Evolutionary conservation across 768 basidiomycete genomes (phyloP), one percentile per base, ranked within the genome.

Genomic region (Cyclocybe aegerita): DNA sequence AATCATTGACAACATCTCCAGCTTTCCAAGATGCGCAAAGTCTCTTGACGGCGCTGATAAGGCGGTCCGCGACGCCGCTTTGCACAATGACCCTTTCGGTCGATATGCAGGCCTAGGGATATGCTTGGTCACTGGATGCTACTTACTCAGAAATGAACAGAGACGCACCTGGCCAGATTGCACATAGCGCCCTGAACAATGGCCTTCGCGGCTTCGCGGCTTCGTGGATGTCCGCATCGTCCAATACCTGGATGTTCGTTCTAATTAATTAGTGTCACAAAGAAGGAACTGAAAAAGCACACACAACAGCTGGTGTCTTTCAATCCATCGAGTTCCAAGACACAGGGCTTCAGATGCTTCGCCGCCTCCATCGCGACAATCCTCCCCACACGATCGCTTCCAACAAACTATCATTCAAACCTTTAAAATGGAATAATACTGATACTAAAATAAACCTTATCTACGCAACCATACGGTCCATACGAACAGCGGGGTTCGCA

Each of bases 21-120:
- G 73, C 75, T 35, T 67, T 75, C 32, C 80, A 54, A 6, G 56
- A 45, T 42, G 51, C 56, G 39, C 60, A 64, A 3, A 76, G 62
- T 2, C 54, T 46, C 32, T 63, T 63, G 12, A 83, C 60, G 7
- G 68, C 56, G 4, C 59, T 46, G 9, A 74, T 60, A 9, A 82
- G 68, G 1, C 49, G 48, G 0, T 70, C 63, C 8, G 75, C 69
- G 10, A 73, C 64, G 7, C 61, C 66, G 12, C 71, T 64, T 53
- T 80, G 78, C 29, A 75, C 76, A 38, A 83, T 77, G n/a, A 82
- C 74, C 5, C 81, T 75, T 56, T 80, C 79, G 7, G 79, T 76
- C 0, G 80, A 79, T 77, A 83, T 80, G 65, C 81, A 83, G 39
- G 81, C 70, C 64, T 82, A 43, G n/a, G 29, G 39, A 36, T 15